Conservation (phyloP, 306 rosid species). For the Quercus bicolor region DNA sequence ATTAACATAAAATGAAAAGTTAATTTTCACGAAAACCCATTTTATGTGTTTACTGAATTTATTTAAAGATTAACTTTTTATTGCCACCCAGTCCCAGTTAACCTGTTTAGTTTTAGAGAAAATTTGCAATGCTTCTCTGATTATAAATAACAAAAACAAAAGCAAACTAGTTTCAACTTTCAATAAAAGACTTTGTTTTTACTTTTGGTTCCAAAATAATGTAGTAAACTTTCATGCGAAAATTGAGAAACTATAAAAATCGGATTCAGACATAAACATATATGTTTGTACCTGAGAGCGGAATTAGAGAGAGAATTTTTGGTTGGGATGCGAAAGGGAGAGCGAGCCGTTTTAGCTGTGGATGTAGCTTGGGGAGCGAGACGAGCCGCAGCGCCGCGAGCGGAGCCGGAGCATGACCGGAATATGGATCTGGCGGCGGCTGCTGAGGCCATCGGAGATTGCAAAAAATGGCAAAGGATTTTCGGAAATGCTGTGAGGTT, state of each 20-base stretch:
- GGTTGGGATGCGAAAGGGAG: slow-evolving; percentile 52
- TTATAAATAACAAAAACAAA: background rate
- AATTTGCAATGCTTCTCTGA: background rate
- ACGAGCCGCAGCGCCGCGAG: slow-evolving; percentile 40
- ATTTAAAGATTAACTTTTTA: background rate
- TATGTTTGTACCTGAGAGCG: slow-evolving; percentile 40
- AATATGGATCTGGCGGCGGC: slow-evolving; percentile 61
- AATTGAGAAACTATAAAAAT: background rate
- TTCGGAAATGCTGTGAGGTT: no score
- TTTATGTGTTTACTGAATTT: background rate
- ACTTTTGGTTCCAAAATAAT: background rate
- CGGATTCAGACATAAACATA: background rate
- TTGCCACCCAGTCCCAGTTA: background rate
- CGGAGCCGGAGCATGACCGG: slow-evolving; percentile 51
- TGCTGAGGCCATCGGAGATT: slow-evolving; percentile 56
- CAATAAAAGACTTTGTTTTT: background rate
- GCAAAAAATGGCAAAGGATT: no score
- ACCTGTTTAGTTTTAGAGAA: background rate
- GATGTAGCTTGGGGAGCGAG: slow-evolving; percentile 39
- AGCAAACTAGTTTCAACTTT: background rate
- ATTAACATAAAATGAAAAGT: background rate
- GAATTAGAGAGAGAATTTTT: slow-evolving; percentile 44
- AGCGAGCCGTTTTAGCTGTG: slow-evolving; percentile 45
- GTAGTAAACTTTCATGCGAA: background rate
- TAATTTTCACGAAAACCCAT: background rate